A percentile compares a stretch with the other conserved stretches of the same genome.
Evolutionary conservation across 495 filamentous ascomycete genomes (phyloP).

Genomic region (Trichoderma virens): DNA sequence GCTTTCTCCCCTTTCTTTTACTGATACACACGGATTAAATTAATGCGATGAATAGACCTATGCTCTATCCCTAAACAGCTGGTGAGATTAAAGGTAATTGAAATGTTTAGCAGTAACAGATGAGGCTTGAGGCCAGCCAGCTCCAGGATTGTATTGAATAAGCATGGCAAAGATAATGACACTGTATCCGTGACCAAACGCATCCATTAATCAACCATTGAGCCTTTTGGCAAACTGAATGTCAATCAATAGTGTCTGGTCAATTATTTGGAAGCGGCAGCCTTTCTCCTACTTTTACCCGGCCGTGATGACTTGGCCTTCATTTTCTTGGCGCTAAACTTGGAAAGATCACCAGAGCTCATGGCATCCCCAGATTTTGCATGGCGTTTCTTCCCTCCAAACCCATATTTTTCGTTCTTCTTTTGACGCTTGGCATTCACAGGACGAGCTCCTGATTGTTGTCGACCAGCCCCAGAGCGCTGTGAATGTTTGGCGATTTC

Average conservation of each 20-base stretch:
- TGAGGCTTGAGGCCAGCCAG: not conserved
- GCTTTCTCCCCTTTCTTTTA: too few relatives aligned
- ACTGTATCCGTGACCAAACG: not conserved
- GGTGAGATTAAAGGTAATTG: too few relatives aligned
- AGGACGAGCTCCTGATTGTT: slow-evolving; percentile 19
- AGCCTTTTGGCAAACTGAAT: not conserved
- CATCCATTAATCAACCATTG: not conserved
- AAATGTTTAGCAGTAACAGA: too few relatives aligned
- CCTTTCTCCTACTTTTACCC: slow-evolving; percentile 37
- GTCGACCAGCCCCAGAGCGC: slow-evolving; percentile 26
- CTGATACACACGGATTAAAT: too few relatives aligned
- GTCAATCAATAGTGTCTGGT: not conserved
- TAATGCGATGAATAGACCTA: too few relatives aligned
- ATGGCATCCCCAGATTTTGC: slow-evolving; percentile 80
- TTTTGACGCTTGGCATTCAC: slow-evolving; percentile 71
- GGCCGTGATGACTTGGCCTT: slow-evolving; percentile 40
- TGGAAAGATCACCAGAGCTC: slow-evolving; percentile 67
- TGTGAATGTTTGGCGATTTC: slow-evolving; percentile 44
- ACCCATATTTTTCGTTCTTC: slow-evolving; percentile 88
- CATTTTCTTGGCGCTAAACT: slow-evolving; percentile 78
- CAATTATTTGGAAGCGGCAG: slow-evolving; percentile 15
- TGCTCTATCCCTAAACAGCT: too few relatives aligned
- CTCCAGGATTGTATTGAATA: not conserved
- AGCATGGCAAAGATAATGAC: too few relatives aligned
- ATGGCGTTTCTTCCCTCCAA: slow-evolving; percentile 87